These are phyloP conservation scores for Aspergillus versicolor DNA, from an alignment of 2,329 filamentous ascomycete species.

Conservation along the genomic window DNA sequence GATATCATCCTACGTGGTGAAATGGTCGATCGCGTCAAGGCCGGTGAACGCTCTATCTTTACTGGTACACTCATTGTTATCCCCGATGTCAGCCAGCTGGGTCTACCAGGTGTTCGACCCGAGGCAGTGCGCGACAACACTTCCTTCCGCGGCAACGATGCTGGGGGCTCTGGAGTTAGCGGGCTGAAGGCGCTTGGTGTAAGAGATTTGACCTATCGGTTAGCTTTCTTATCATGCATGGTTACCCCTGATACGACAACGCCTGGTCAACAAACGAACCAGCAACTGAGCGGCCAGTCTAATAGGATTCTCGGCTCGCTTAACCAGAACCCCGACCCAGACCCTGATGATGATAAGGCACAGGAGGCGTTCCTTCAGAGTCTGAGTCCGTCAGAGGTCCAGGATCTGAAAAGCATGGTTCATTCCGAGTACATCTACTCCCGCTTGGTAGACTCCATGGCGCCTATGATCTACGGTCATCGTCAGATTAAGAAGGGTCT, in stretches of 20 bases:
- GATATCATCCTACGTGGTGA: constrained; percentile 95
- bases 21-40: constrained; percentile 96
- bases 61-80: constrained; percentile 95
- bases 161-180: constrained; percentile 77
- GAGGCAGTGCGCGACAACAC: constrained; percentile 82
- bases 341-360: constrained; percentile 77
- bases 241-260: constrained; percentile 84
- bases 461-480: constrained; percentile 96
- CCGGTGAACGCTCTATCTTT: constrained; percentile 97
- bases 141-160: constrained; percentile 73
- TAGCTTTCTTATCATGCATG: constrained; percentile 98
- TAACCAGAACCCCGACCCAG: constrained; percentile 68
- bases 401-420: constrained; percentile 89
- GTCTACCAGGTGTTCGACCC: constrained; percentile 79
- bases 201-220: constrained; percentile 87
- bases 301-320: constrained; percentile 82
- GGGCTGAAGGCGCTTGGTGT: constrained; percentile 92
- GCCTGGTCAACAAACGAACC: constrained; percentile 70
- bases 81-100: constrained; percentile 91
- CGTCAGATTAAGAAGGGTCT: constrained; percentile 97
- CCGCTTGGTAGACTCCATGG: constrained; percentile 86
- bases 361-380: constrained; percentile 85
- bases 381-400: constrained; percentile 81
- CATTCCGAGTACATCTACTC: constrained; percentile 95
- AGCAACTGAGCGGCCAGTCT: constrained; percentile 69